A percentile compares a stretch with the other conserved stretches of the same genome.
Conservation (phyloP, 2,329 filamentous ascomycete genomes). For the Xylariaceae sp. region DNA sequence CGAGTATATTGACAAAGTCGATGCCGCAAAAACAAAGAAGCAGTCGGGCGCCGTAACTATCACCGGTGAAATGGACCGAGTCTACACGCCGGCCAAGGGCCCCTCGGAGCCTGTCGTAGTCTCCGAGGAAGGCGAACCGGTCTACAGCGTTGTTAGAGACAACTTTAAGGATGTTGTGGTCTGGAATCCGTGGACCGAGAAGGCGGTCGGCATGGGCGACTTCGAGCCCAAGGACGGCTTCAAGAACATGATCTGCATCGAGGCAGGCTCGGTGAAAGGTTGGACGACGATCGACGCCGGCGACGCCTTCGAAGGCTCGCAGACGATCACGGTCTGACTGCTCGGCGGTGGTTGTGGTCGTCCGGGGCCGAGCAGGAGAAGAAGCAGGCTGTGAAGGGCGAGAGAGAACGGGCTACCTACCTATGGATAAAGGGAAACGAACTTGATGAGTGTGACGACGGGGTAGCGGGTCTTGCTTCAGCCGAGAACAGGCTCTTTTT, state of each 20-base stretch:
- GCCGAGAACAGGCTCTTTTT: too few species aligned
- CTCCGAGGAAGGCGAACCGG: conserved; percentile 61
- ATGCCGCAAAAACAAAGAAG: conserved; percentile 65
- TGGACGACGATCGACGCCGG: conserved; percentile 88
- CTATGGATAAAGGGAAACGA: too few species aligned
- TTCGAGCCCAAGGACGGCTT: conserved; percentile 89
- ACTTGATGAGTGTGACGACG: too few species aligned
- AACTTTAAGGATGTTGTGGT: conserved; percentile 87
- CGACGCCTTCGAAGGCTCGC: conserved; percentile 65
- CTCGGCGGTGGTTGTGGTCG: background rate
- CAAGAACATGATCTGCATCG: conserved; percentile 92
- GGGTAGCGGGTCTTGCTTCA: too few species aligned
- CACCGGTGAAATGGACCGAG: conserved; percentile 79
- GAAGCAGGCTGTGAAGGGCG: background rate
- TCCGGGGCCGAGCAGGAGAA: background rate
- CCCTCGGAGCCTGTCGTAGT: conserved; percentile 63
- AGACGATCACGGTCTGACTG: conserved; percentile 51
- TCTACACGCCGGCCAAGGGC: conserved; percentile 74
- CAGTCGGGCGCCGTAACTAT: conserved; percentile 68
- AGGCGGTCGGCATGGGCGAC: conserved; percentile 79
- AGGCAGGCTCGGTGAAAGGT: conserved; percentile 79
- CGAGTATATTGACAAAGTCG: conserved; percentile 83
- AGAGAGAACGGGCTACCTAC: too few species aligned
- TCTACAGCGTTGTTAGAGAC: conserved; percentile 78
- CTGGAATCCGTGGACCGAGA: conserved; percentile 96